A percentile compares a stretch with the other conserved stretches of the same genome.
These are phyloP conservation scores for Plasmopara halstedii DNA, from an alignment of 352 stramenopile species.

Conservation along the genomic window DNA sequence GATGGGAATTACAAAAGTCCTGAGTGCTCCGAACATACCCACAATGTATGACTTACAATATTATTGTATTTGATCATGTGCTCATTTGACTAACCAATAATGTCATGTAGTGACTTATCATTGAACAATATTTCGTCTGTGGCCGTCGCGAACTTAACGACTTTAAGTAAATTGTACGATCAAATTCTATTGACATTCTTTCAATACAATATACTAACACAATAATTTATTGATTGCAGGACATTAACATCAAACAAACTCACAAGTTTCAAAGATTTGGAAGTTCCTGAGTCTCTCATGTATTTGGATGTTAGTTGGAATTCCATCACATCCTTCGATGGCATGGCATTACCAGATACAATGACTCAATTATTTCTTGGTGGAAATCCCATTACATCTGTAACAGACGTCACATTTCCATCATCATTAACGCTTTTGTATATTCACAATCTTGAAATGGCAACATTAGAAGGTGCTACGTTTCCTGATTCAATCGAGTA, in stretches of 20 bases:
- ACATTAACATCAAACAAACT: constrained; percentile 45
- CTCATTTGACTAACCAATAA: background rate
- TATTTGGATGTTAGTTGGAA: constrained; percentile 66
- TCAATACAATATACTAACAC: too few species aligned
- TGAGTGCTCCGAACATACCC: constrained; percentile 37
- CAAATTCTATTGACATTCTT: too few species aligned
- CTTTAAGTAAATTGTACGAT: constrained; percentile 35
- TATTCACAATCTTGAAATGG: constrained; percentile 52
- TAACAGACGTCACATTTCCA: constrained; percentile 36
- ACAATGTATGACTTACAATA: constrained; percentile 33
- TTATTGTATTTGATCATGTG: too few species aligned
- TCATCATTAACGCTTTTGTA: constrained; percentile 54
- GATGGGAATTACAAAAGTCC: constrained; percentile 39
- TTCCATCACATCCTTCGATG: constrained; percentile 44
- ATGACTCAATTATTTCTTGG: constrained; percentile 54
- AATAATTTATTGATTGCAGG: too few species aligned
- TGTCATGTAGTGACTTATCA: constrained; percentile 24
- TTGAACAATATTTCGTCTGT: constrained; percentile 47
- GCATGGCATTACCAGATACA: constrained; percentile 37
- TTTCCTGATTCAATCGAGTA: constrained; percentile 40
- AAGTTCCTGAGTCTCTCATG: constrained; percentile 30
- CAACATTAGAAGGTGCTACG: constrained; percentile 29
- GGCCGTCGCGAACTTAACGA: constrained; percentile 16
- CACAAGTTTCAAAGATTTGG: constrained; percentile 34
- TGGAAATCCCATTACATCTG: constrained; percentile 59